Base-by-base conservation (phyloP, 768 basidiomycete species). In the Mycena olivaceomarginata region DNA sequence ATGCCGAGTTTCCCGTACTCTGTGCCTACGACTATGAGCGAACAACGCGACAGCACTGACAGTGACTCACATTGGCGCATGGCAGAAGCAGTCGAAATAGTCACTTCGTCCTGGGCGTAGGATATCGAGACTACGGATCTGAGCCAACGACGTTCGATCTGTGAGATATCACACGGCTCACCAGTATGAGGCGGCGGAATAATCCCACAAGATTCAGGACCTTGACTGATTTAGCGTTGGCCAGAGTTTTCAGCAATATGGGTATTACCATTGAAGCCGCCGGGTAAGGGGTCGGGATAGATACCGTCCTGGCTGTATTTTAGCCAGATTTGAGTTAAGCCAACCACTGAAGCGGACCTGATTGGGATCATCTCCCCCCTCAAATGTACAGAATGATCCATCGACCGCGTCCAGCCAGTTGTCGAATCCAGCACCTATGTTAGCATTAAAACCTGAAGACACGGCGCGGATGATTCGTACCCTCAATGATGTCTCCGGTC, bases 351-450 rank as follows among this genome's bases (percentile, higher is more conserved):
- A 0, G 20, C 39, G 9, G 15, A 76, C 81, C 80, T 82, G 75
- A 2, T 16, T 70, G 1, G 86, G 84, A 76, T 89, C 85, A 45
- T 90, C 88, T 1, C 89, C 90, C 9, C 90, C 89, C 65, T 89
- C 85, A 67, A 85, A 90, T 0, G 85, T 85, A 70, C 90, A 90
- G 78, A 84, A 91, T 3, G 83, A 80, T 0, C 70, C 74, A 37
- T 78, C 77, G 43, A 78, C 48, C 1, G 87, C 89, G 76, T 90
- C 89, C 25, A 90, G 85, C 69, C 60, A 85, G 75, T 88, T 88
- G 80, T 87, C 84, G 81, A 89, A 87, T 8, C 86, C 86, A 62
- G 83, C 89, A 56, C 87, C 89, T 90, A 45, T 10, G 65, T 20
- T 4, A 18, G 18, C 11, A 12, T 12, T 10, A 40, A 8, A 15